Percentiles rank a stretch among this genome's conserved stretches.
Conservation (phyloP, 1,284 basidiomycete genomes). For the Agaricales sp. region DNA sequence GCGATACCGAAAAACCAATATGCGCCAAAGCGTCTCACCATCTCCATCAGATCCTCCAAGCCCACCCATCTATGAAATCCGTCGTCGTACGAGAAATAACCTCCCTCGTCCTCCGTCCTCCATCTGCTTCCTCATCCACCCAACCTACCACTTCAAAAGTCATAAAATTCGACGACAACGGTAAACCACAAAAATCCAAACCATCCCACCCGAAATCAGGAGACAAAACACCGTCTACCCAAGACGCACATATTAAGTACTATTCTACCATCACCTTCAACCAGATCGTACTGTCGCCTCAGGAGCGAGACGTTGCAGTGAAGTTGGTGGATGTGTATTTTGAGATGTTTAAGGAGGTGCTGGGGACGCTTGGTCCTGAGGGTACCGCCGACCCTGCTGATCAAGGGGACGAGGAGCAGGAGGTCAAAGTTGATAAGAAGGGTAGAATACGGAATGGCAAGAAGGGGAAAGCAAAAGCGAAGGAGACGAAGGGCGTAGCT, state of each 20-base stretch:
- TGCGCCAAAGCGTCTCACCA: slow-evolving; percentile 89
- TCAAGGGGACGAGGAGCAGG: slow-evolving; percentile 21
- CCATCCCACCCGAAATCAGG: slow-evolving; percentile 24
- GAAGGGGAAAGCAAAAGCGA: slow-evolving; percentile 20
- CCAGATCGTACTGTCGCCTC: slow-evolving; percentile 75
- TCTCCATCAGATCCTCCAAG: slow-evolving; percentile 81
- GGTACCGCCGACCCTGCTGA: slow-evolving; percentile 26
- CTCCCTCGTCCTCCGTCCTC: slow-evolving; percentile 62
- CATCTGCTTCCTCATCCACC: slow-evolving; percentile 20
- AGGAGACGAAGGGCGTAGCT: slow-evolving; percentile 38
- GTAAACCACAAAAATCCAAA: slow-evolving; percentile 25
- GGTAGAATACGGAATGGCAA: slow-evolving; percentile 11
- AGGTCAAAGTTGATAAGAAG: slow-evolving; percentile 13
- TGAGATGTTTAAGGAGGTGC: slow-evolving; percentile 79
- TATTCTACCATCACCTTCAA: slow-evolving; percentile 92
- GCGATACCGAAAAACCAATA: slow-evolving; percentile 83
- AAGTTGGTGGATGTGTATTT: slow-evolving; percentile 90
- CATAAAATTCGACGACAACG: slow-evolving; percentile 26
- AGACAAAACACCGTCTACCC: slow-evolving; percentile 25
- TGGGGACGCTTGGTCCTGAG: slow-evolving; percentile 42
- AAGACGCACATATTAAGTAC: slow-evolving; percentile 66
- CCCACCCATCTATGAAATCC: slow-evolving; percentile 90
- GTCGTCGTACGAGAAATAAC: slow-evolving; percentile 86
- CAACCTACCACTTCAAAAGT: slow-evolving; percentile 14
- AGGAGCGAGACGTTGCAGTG: slow-evolving; percentile 71